Base-by-base conservation (phyloP, 805 yeast genomes). In the Wickerhamiella australiensis region DNA sequence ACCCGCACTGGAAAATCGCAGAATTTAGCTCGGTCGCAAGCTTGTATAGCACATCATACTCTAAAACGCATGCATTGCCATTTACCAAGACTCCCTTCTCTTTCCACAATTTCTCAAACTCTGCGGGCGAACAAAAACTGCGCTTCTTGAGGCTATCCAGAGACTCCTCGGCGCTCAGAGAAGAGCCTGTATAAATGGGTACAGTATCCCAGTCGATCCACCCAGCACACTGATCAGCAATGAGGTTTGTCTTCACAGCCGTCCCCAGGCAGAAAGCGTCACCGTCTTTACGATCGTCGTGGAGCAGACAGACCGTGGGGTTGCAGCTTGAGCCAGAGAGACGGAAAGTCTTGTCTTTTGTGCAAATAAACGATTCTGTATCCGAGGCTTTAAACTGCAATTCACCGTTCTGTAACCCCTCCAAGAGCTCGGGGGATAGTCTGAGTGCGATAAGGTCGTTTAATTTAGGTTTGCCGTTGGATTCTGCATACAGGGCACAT, bases 301-400 rank as follows among this genome's bases (percentile, higher is more conserved):
- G 26, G 8, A 57, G 50, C 11, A 56, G 86, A 61, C n/a, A 84
- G 79, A 3, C 90, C 75, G 62, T 90, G 87, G 6, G 96, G 83
- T 63, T 90, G 96, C 49, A 46, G 60, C 85, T 85, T 27, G 56
- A 47, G 5, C 46, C 38, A 3, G 56, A 53, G 25, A 58, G 27
- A 9, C 42, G 8, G 29, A 53, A 55, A 6, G 61, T 58, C 11
- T 50, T 15, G 21, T 46, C 22, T 2, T 33, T 22, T 1, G 61
- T 57, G 49, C 61, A 58, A 11, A 57, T 53, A 2, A 33, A 18
- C 17, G 50, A 43, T 9, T 49, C 50, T 9, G 31, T 41, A 3
- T 29, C 35, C 7, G 33, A 33, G 35, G 59, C 50, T 13, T 43
- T 40, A 17, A 58, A 46, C 6, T 18, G 13, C 17, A 53, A 46